These are phyloP conservation scores for Lactifluus pinguis DNA, from an alignment of 768 basidiomycete genomes.

Conservation along the genomic window DNA sequence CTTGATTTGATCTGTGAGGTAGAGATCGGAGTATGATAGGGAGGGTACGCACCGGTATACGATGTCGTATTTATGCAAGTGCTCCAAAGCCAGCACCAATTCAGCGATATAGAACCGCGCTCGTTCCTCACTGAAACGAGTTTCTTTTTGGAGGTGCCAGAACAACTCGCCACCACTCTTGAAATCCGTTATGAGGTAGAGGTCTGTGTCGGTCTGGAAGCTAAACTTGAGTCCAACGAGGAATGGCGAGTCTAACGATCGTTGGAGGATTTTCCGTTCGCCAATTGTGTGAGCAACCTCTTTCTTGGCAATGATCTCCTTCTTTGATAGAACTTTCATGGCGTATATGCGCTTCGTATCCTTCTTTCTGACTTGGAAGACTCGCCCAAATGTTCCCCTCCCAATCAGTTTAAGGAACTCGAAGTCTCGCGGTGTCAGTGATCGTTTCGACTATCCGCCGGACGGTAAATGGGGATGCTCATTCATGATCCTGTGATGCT, in stretches of 20 bases:
- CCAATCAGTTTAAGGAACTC: constrained; percentile 99
- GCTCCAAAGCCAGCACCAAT: constrained; percentile 88
- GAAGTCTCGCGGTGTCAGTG: constrained; percentile 90
- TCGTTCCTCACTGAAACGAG: constrained; percentile 84
- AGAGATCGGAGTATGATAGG: neutral
- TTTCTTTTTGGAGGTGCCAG: constrained; percentile 97
- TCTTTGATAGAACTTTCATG: constrained; percentile 98
- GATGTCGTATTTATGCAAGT: constrained; percentile 96
- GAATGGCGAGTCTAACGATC: constrained; percentile 89
- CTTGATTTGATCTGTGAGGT: constrained; percentile 29
- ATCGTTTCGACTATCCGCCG: constrained; percentile 58
- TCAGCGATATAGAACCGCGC: constrained; percentile 97
- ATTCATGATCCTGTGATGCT: neutral
- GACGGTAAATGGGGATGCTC: neutral
- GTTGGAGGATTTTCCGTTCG: constrained; percentile 96
- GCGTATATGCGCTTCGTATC: constrained; percentile 99
- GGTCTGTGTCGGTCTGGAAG: constrained; percentile 92
- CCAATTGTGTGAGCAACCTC: constrained; percentile 99
- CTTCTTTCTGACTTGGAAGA: constrained; percentile 97
- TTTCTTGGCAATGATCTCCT: constrained; percentile 98
- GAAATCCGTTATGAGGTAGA: constrained; percentile 97
- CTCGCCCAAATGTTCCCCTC: constrained; percentile 94
- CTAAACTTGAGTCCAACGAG: constrained; percentile 96
- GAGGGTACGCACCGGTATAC: constrained; percentile 68
- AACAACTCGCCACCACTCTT: constrained; percentile 98